Evolutionary conservation across 768 basidiomycete genomes (phyloP), one percentile per base, ranked within the genome.

Genomic region (Kwoniella bestiolae): DNA sequence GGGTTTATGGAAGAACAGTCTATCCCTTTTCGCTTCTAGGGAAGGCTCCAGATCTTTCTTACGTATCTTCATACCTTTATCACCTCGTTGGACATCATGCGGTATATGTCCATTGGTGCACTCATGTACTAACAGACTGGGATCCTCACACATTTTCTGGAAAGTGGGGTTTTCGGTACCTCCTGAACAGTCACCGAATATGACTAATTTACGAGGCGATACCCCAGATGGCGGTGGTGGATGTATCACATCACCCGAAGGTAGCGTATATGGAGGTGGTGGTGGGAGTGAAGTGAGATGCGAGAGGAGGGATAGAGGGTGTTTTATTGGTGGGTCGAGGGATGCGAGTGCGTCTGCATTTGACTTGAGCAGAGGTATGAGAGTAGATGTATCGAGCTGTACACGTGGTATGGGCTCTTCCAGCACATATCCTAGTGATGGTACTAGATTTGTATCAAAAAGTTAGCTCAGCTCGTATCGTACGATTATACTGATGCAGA

Each of bases 71-170:
- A 79, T 85, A 14, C 89, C 86, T 78, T 89, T 90, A 61, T 87
- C 87, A 0, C 87, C 85, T 58, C 83, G 86, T 75, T 86, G 87
- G 51, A 89, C 85, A 50, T 88, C 88, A 9, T 89, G 87, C 28
- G 78, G 70, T 21, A 80, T 75, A 60, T 73, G 69, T n/a, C 73
- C 76, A 58, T 79, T 80, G n/a, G 79, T 80, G 56, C 78, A 78
- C 63, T 80, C 79, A 60, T 80, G 79, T 3, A 80, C 69, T 3
- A 80, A 60, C 28, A 80, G 52, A 70, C 78, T 79, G 7, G 78
- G 59, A n/a, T 74, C 71, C 7, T 63, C n/a, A 45, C 75, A 76
- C 60, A 80, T 67, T 9, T 52, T 55, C 28, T 45, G 31, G 59
- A 80, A 79, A 1, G 59, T 50, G 3, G 55, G 23, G 53, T 79